A percentile compares a stretch with the other conserved stretches of the same genome.
phyloP scores from a whole-genome alignment of 228 moss, liverwort and hornwort species.

The Sphagnum fallax region DNA sequence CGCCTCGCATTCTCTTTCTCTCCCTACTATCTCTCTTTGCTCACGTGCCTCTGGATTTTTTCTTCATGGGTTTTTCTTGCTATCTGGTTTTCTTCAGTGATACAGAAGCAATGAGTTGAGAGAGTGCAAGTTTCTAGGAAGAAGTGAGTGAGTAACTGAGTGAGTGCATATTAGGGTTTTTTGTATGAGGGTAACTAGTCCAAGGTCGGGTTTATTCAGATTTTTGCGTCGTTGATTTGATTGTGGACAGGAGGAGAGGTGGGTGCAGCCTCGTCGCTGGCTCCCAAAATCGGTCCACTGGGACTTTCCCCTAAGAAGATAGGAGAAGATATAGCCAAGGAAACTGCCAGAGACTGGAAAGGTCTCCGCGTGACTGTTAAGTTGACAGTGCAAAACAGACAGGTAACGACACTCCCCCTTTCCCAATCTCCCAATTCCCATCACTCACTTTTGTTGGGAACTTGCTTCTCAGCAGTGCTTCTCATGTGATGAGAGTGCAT shows the following conservation, averaged over 20 bases:
- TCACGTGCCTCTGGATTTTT: too few species aligned
- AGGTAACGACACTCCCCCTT: slow-evolving; percentile 11
- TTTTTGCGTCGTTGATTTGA: too few species aligned
- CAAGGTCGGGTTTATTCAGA: not conserved
- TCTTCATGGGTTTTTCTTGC: too few species aligned
- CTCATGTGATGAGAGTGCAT: too few species aligned
- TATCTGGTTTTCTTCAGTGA: not conserved
- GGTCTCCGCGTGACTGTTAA: slow-evolving; percentile 70
- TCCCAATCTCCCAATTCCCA: not conserved
- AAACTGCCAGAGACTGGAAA: slow-evolving; percentile 76
- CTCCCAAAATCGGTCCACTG: slow-evolving; percentile 69
- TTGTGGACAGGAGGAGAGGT: slow-evolving; percentile 49
- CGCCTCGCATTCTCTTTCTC: too few species aligned
- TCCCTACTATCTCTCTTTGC: not conserved
- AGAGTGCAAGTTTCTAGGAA: too few species aligned
- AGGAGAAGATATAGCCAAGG: slow-evolving; percentile 74
- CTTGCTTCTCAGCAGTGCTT: too few species aligned
- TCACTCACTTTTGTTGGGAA: too few species aligned
- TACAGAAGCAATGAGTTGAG: not conserved
- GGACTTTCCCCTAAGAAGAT: slow-evolving; percentile 75
- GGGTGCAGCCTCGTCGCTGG: slow-evolving; percentile 73
- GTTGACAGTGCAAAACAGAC: slow-evolving; percentile 72
- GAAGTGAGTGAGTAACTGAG: too few species aligned
- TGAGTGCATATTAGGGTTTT: too few species aligned
- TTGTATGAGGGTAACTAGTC: not conserved